A percentile compares a stretch with the other conserved stretches of the same genome.
Conservation (phyloP, 2,329 filamentous ascomycete genomes). For the Paecilomyces variotii region DNA sequence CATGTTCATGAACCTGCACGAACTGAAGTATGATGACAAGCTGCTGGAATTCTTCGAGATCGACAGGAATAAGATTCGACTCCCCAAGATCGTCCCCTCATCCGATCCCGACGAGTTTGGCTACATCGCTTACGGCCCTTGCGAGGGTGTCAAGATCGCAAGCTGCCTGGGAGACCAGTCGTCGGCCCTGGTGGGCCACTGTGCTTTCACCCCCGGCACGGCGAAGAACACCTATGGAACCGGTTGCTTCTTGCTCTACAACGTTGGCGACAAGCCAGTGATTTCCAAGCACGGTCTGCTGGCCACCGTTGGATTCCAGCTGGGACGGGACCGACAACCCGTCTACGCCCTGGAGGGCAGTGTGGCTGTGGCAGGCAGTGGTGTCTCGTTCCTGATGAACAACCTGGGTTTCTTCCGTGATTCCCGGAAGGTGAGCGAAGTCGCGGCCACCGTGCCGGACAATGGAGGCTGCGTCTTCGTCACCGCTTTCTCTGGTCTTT, state of each 20-base stretch:
- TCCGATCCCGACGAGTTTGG: conserved; percentile 69
- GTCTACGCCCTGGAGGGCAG: conserved; percentile 79
- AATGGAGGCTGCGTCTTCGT: conserved; percentile 82
- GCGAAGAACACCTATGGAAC: conserved; percentile 92
- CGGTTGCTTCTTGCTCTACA: conserved; percentile 82
- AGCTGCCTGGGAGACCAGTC: conserved; percentile 84
- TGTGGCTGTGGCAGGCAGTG: conserved; percentile 72
- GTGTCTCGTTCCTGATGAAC: conserved; percentile 66
- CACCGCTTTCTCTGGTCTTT: conserved; percentile 83
- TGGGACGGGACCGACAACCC: conserved; percentile 59
- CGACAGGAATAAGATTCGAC: conserved; percentile 59
- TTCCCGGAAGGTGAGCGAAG: conserved; percentile 55
- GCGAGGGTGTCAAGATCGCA: conserved; percentile 66
- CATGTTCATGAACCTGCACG: conserved; percentile 89
- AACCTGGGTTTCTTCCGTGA: conserved; percentile 56
- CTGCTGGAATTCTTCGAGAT: conserved; percentile 74
- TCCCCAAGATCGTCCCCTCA: conserved; percentile 79
- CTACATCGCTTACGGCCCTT: conserved; percentile 52
- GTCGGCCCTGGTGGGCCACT: conserved; percentile 75
- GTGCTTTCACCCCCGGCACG: conserved; percentile 70
- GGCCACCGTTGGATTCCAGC: conserved; percentile 80
- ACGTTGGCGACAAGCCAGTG: conserved; percentile 76
- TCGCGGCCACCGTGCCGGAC: conserved; percentile 59
- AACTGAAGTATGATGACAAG: conserved; percentile 68
- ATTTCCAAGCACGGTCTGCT: conserved; percentile 76